These are phyloP conservation scores for Tetrahymena thermophila DNA, from an alignment of 73 alveolate species.

Conservation along the genomic window DNA sequence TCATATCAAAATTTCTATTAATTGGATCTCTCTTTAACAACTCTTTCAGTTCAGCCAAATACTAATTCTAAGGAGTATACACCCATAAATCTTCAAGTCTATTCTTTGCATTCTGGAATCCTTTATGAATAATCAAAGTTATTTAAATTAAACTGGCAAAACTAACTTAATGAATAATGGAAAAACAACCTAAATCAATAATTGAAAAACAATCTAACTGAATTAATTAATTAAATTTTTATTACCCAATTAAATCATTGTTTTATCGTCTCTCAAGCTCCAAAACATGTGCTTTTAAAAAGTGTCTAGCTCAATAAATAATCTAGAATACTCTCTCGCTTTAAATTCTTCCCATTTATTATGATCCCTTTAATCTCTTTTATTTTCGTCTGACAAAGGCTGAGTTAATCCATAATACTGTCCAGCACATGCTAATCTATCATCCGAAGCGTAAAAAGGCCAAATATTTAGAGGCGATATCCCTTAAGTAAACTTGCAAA, in stretches of 20 bases:
- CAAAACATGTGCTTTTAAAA: slow-evolving; percentile 33
- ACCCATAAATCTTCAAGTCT: slow-evolving; percentile 17
- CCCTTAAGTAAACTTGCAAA: slow-evolving; percentile 34
- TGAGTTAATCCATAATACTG: slow-evolving; percentile 38
- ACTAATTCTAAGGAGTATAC: slow-evolving; percentile 27
- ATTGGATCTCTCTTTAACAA: slow-evolving; percentile 43
- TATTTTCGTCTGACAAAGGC: not conserved
- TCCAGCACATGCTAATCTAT: slow-evolving; percentile 44
- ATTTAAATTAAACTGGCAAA: not conserved
- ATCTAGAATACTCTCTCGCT: slow-evolving; percentile 8
- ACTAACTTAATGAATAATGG: not conserved
- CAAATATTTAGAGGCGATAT: slow-evolving; percentile 33
- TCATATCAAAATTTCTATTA: slow-evolving; percentile 9
- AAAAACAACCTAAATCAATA: too few relatives aligned
- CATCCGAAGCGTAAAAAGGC: slow-evolving; percentile 50
- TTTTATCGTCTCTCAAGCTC: slow-evolving; percentile 41
- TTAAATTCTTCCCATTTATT: not conserved
- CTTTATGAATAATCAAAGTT: not conserved
- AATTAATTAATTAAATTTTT: not conserved
- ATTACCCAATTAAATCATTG: slow-evolving; percentile 8
- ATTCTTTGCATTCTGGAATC: not conserved
- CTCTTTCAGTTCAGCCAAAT: slow-evolving; percentile 37
- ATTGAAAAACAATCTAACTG: too few relatives aligned
- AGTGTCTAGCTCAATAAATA: slow-evolving; percentile 8
- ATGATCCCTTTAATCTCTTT: not conserved